phyloP scores from a whole-genome alignment of 768 basidiomycete species.

The Boletus subcaerulescens region DNA sequence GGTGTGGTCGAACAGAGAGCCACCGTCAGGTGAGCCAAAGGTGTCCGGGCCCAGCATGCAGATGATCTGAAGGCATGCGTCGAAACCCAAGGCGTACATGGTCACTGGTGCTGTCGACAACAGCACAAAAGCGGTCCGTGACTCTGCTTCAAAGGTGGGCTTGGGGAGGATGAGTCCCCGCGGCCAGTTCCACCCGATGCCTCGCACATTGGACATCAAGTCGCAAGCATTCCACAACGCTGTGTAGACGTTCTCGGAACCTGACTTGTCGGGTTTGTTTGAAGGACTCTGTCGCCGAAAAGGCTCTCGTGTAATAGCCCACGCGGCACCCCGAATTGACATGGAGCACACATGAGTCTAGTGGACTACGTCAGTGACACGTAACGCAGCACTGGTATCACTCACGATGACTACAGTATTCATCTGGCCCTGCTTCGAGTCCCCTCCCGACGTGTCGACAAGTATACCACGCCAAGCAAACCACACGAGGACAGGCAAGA shows the following conservation, averaged over 20 bases:
- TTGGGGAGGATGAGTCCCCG: slow-evolving; percentile 12
- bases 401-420: slow-evolving; percentile 21
- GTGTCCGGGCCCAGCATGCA: slow-evolving; percentile 37
- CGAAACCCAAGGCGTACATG: slow-evolving; percentile 4
- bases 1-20: slow-evolving; percentile 35
- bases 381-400: background rate
- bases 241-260: slow-evolving; percentile 1
- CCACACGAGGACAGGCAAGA: slow-evolving; percentile 48
- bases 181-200: slow-evolving; percentile 29
- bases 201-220: slow-evolving; percentile 18
- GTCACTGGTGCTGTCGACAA: slow-evolving; percentile 6
- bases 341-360: slow-evolving; percentile 15
- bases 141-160: slow-evolving; percentile 12
- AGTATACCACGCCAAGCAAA: slow-evolving; percentile 38
- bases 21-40: slow-evolving; percentile 33
- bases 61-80: slow-evolving; percentile 11
- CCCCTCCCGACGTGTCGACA: slow-evolving; percentile 24
- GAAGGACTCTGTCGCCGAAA: slow-evolving; percentile 8
- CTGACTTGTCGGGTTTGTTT: background rate
- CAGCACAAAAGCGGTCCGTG: slow-evolving; percentile 14
- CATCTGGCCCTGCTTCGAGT: slow-evolving; percentile 3
- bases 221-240: slow-evolving; percentile 28
- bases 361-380: background rate
- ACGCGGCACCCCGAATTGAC: slow-evolving; percentile 12
- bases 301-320: slow-evolving; percentile 16